Evolutionary conservation across 179 eudicot genomes (phyloP).

Genomic region (Spergularia azorica): DNA sequence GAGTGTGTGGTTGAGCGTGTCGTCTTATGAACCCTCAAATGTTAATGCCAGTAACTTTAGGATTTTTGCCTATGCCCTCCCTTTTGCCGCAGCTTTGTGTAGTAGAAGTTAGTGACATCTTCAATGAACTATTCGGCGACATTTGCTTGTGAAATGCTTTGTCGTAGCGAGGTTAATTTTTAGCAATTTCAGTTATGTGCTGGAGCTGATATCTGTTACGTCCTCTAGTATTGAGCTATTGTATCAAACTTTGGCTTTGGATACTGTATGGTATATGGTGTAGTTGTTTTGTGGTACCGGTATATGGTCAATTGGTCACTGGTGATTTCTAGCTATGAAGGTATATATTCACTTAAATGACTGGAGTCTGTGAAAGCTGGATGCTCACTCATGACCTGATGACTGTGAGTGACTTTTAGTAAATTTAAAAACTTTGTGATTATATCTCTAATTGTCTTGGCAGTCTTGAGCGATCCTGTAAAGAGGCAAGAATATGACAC

Average conservation of each 20-base stretch:
- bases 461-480: conserved; percentile 84
- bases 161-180: neutral
- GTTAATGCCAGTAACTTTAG: too few relatives aligned
- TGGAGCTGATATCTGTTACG: neutral
- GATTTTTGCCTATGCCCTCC: too few relatives aligned
- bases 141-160: neutral
- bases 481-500: conserved; percentile 77
- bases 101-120: neutral
- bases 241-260: neutral
- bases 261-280: neutral
- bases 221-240: neutral
- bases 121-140: neutral
- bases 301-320: too few relatives aligned
- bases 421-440: conserved; percentile 9
- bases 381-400: neutral
- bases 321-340: neutral
- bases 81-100: too few relatives aligned
- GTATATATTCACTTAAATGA: neutral
- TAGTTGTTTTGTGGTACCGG: too few relatives aligned
- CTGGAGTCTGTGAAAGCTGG: too few relatives aligned
- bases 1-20: too few relatives aligned
- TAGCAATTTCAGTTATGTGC: too few relatives aligned
- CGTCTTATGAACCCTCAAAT: too few relatives aligned
- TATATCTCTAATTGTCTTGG: conserved; percentile 17
- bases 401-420: neutral